Base-by-base conservation (phyloP, 257 asterid species). In the Rauvolfia tetraphylla region DNA sequence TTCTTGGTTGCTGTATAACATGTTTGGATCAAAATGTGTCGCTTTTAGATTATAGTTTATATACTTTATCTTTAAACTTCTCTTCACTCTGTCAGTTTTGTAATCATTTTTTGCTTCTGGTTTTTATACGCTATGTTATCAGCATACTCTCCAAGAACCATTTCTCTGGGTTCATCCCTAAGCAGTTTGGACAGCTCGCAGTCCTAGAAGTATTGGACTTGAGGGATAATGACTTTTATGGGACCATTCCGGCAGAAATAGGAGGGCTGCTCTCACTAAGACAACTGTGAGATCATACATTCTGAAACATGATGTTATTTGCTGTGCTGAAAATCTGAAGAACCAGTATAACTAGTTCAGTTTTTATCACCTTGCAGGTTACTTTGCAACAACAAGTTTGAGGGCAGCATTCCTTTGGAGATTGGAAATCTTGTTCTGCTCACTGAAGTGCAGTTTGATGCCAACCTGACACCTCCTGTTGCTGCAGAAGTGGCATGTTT, bases 231-330 rank as follows among this genome's bases (percentile, higher is more conserved):
- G 82, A 81, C 53, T 83, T 95, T 83, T 83, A 85, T 23, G 99
- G 99, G 74, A 71, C 82, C 29, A 76, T 95, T 85, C 99, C 99
- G 18, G 85, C 86, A 68, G 93, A 89, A 85, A 85, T 95, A 53
- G 98, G 96, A 78, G 80, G 80, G 68, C 72, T 92, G 70, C 86
- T 76, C 69, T 89, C 88, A 14, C 82, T 95, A 53, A 87, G 79
- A 86, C 86, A 79, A 75, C 72, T 94, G 98, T 94, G 84, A 84
- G 96, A 79, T 69, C n/a, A 27, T 68, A 73, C 54, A 0, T 46
- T 36, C 8, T 51, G 7, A 44, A 14, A 17, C 17, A 12, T 6
- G n/a, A 33, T 42, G 20, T 68, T 48, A n/a, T 29, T 17, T 29
- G 7, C 58, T 4, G 5, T 20, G 27, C 17, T 18, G 9, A 72